Conservation (phyloP, 108 stramenopile species). For the Fistulifera solaris region DNA sequence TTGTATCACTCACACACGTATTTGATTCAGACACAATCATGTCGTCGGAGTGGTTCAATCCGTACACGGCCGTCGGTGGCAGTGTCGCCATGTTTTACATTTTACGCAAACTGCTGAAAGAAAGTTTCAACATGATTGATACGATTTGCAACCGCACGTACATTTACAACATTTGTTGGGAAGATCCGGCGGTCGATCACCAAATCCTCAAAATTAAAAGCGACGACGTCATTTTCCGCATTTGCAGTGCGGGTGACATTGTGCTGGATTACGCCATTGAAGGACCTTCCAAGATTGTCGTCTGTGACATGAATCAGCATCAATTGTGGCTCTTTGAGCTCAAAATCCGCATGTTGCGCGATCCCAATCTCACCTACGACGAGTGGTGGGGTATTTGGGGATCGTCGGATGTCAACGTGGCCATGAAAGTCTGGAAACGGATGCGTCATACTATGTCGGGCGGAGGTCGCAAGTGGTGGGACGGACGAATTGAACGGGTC, state of each 20-base stretch:
- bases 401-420: conserved; percentile 26
- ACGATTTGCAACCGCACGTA: conserved; percentile 49
- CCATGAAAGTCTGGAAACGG: conserved; percentile 44
- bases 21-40: too few species aligned
- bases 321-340: conserved; percentile 53
- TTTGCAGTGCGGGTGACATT: conserved; percentile 49
- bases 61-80: too few species aligned
- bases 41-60: too few species aligned
- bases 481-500: conserved; percentile 41
- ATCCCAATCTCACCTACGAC: conserved; percentile 48
- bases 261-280: conserved; percentile 54
- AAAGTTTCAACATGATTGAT: conserved; percentile 32
- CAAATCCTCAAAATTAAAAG: conserved; percentile 34
- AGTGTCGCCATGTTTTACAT: not conserved
- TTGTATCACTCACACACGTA: too few species aligned
- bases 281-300: conserved; percentile 48
- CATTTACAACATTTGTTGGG: conserved; percentile 65
- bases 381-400: conserved; percentile 60
- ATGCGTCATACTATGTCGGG: conserved; percentile 55
- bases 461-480: conserved; percentile 49
- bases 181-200: conserved; percentile 52
- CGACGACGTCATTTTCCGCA: conserved; percentile 52
- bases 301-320: conserved; percentile 59
- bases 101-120: not conserved
- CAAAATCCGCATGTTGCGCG: conserved; percentile 48